A percentile compares a stretch with the other conserved stretches of the same genome.
These are phyloP conservation scores for Cucurbita moschata DNA, from an alignment of 306 rosid genomes.

Conservation along the genomic window DNA sequence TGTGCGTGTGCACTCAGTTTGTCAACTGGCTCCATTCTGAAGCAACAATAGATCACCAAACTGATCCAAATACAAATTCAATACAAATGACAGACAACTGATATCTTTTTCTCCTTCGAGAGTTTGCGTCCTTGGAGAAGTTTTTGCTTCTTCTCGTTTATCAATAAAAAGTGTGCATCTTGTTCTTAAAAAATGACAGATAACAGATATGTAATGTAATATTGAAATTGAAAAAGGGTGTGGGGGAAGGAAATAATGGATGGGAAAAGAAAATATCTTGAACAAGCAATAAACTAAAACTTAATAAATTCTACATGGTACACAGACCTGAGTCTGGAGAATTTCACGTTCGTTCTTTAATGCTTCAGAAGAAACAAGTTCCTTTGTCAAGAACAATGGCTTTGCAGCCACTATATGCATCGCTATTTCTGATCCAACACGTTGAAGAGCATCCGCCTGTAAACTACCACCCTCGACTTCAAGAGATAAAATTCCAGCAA, in stretches of 20 bases:
- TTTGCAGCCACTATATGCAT: constrained; percentile 93
- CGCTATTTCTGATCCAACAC: constrained; percentile 78
- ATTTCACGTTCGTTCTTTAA: constrained; percentile 66
- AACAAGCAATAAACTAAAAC: background rate
- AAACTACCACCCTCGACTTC: constrained; percentile 45
- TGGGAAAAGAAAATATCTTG: background rate
- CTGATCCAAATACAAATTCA: background rate
- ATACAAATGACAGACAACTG: background rate
- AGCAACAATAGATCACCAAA: background rate
- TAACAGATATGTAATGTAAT: background rate
- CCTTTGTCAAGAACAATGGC: constrained; percentile 76
- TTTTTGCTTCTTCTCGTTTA: background rate
- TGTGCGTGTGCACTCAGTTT: background rate
- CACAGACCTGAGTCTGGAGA: constrained; percentile 76
- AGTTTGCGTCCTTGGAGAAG: background rate
- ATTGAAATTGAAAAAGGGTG: background rate
- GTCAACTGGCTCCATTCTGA: background rate
- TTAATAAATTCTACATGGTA: background rate
- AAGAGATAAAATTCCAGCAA: constrained; percentile 85
- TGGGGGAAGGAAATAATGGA: background rate
- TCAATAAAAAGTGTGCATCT: background rate
- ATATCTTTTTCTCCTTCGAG: background rate
- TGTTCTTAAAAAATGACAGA: background rate
- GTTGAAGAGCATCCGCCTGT: constrained; percentile 49
- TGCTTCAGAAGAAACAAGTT: constrained; percentile 65